These are phyloP conservation scores for Logfia minima DNA, from an alignment of 129 eudicot genomes.

Conservation along the genomic window DNA sequence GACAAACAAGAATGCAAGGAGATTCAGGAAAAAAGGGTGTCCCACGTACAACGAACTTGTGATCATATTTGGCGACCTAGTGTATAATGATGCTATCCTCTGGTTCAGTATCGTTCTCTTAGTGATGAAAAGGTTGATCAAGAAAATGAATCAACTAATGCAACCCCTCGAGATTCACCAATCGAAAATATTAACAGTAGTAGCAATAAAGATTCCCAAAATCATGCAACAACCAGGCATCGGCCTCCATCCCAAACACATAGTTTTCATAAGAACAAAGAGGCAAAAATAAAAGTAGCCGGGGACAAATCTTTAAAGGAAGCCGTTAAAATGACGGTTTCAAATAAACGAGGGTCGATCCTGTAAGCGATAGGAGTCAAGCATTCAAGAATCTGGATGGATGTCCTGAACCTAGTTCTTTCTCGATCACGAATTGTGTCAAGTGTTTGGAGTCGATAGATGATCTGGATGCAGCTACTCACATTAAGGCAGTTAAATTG, in stretches of 20 bases:
- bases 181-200: conserved; percentile 4
- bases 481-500: conserved; percentile 35
- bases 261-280: conserved; percentile 28
- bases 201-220: conserved; percentile 24
- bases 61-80: conserved; percentile 22
- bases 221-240: conserved; percentile 11
- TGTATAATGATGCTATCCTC: conserved; percentile 29
- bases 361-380: conserved; percentile 22
- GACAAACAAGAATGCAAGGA: conserved; percentile 37
- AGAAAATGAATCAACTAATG: conserved; percentile 42
- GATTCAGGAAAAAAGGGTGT: conserved; percentile 41
- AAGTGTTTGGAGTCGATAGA: conserved; percentile 32
- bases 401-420: conserved; percentile 22
- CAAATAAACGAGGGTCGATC: conserved; percentile 35
- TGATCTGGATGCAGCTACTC: conserved; percentile 33
- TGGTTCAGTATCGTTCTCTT: conserved; percentile 31
- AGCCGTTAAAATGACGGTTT: conserved; percentile 12
- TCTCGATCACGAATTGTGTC: conserved; percentile 38
- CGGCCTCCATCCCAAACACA: conserved; percentile 18
- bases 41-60: conserved; percentile 35
- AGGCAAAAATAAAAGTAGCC: conserved; percentile 21
- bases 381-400: conserved; percentile 17
- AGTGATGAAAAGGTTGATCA: conserved; percentile 21
- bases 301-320: conserved; percentile 16
- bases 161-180: conserved; percentile 26